Base-by-base conservation (phyloP, 2,329 filamentous ascomycete species). In the Penicillium fuscoglaucum region DNA sequence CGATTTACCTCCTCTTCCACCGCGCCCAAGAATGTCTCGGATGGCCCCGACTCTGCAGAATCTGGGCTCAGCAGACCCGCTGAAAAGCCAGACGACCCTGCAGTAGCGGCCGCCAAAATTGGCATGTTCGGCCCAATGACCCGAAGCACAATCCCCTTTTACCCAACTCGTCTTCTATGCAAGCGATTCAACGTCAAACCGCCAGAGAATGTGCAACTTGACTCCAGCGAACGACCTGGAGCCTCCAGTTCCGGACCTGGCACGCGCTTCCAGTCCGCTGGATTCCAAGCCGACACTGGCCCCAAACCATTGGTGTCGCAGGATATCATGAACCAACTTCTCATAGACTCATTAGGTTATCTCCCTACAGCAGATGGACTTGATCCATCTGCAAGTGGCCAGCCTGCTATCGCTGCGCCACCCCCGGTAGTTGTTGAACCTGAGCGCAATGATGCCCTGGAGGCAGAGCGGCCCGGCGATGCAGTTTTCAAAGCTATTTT, bases 71-170 rank as follows among this genome's bases (percentile, higher is more conserved):
- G 75, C 49, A 82, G 79, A 58, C 79, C 80, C 0, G 66, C 76
- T 9, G 73, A 78, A 26, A 91, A 88, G 66, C 81, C 82, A 4
- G 82, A 87, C 61, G 90, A 96, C 68, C 88, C 93, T 0, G 91
- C 91, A 12, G 89, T 93, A 70, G 88, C 91, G 66, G 95, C 95
- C 1, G 95, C 95, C 8, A 90, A 84, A 68, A 79, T 97, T 71
- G 92, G 91, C 57, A 96, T 98, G 92, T 97, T 93, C 75, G 95
- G 95, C 1, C 83, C 87, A 15, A 84, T 98, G 85, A 99, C 95
- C 3, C 83, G 95, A 61, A 86, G 82, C 24, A 80, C 82, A 0
- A 74, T 84, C 8, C 84, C 87, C 5, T 98, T 96, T 74, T 88
- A 87, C 66, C 95, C 95, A 0, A 88, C 89, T 1, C 82, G 92